Conservation (phyloP, 176 grass and related monocot genomes). For the Alloteropsis semialata region DNA sequence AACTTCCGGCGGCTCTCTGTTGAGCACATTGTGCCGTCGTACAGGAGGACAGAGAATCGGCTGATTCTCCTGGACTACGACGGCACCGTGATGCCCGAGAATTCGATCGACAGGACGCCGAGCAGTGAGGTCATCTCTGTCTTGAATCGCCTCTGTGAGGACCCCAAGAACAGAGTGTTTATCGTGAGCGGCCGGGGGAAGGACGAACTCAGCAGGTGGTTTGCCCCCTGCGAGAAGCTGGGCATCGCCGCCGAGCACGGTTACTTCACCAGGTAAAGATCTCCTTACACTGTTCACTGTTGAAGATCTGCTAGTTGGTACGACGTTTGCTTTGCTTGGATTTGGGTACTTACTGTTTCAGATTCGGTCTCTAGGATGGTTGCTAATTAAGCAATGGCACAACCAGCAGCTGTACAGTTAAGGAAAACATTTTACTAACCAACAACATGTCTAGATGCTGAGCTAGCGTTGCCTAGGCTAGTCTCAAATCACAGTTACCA, state of each 20-base stretch:
- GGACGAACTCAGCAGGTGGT: conserved; percentile 71
- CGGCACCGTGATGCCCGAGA: conserved; percentile 72
- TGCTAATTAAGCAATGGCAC: conserved; percentile 21
- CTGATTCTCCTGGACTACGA: conserved; percentile 94
- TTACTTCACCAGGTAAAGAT: conserved; percentile 82
- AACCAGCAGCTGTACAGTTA: neutral
- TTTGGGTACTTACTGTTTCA: conserved; percentile 18
- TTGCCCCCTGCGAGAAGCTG: conserved; percentile 76
- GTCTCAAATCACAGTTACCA: neutral
- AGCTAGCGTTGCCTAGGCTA: neutral
- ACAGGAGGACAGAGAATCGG: conserved; percentile 40
- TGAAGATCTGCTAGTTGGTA: conserved; percentile 23
- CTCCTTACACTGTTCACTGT: neutral
- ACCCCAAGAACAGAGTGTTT: conserved; percentile 86
- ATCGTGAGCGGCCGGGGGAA: conserved; percentile 82
- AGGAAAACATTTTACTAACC: conserved; percentile 4
- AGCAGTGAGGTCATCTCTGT: conserved; percentile 69
- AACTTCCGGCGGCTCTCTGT: conserved; percentile 77
- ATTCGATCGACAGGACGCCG: conserved; percentile 59
- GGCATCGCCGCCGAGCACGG: conserved; percentile 93
- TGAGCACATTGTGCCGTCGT: conserved; percentile 67
- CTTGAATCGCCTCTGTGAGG: conserved; percentile 67
- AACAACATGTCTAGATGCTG: neutral
- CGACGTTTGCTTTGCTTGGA: conserved; percentile 32
- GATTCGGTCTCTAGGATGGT: conserved; percentile 2